phyloP scores from a whole-genome alignment of 2,329 filamentous ascomycete genomes.

The Fonsecaea multimorphosa region DNA sequence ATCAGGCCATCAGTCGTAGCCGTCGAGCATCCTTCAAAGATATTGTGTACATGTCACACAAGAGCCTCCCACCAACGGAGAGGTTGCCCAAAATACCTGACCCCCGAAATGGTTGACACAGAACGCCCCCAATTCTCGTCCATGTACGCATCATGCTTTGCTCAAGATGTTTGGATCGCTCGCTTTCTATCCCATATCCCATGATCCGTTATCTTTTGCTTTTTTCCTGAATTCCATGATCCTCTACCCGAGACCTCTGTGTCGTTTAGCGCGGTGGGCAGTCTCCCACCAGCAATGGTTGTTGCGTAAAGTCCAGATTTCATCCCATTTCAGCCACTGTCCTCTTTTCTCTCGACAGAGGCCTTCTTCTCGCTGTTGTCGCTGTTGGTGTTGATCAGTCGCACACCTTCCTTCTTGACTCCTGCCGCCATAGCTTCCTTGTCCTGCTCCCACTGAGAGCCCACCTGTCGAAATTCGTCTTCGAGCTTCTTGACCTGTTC shows the following conservation, averaged over 20 bases:
- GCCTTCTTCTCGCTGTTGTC: slow-evolving; percentile 9
- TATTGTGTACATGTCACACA: slow-evolving; percentile 13
- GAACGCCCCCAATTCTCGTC: slow-evolving; percentile 15
- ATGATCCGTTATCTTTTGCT: slow-evolving; percentile 8
- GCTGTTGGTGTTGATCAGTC: slow-evolving; percentile 8
- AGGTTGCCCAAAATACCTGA: slow-evolving; percentile 7
- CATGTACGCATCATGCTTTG: slow-evolving; percentile 16
- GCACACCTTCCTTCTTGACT: slow-evolving; percentile 15
- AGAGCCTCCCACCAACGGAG: slow-evolving; percentile 1
- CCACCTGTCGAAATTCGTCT: slow-evolving; percentile 77
- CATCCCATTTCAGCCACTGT: neutral
- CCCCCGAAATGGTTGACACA: slow-evolving; percentile 4
- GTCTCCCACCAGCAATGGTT: slow-evolving; percentile 5
- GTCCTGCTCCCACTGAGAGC: slow-evolving; percentile 86
- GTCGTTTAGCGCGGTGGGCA: neutral
- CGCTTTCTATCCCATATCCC: slow-evolving; percentile 28
- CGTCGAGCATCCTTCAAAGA: neutral
- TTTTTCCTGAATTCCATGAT: slow-evolving; percentile 21
- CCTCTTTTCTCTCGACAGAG: slow-evolving; percentile 17
- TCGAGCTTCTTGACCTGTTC: slow-evolving; percentile 79
- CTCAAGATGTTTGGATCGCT: slow-evolving; percentile 19
- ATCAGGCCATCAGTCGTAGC: neutral
- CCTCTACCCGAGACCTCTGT: slow-evolving; percentile 9
- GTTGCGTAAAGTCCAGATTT: slow-evolving; percentile 1
- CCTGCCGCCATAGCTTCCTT: slow-evolving; percentile 71